Evolutionary conservation across 179 eudicot species (phyloP), one percentile per base, ranked within the genome.

Genomic region (Camellia oleifera): DNA sequence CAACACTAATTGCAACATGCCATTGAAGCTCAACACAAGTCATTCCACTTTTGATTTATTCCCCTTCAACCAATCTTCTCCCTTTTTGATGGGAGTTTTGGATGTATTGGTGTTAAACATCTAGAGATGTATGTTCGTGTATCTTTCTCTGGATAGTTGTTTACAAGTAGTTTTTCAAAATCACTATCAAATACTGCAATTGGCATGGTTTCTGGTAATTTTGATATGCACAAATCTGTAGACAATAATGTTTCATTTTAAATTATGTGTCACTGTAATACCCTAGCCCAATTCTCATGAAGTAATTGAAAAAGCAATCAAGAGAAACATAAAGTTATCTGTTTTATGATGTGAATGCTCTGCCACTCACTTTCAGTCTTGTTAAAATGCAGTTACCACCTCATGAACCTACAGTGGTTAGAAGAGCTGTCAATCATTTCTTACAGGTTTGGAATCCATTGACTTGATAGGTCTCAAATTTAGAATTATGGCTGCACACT

Each of bases 351-450:
- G 4, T 65, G 58, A 62, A 81, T 77, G 52, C 74, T 63, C 54
- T 71, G 5, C 69, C 23, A 69, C n/a, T 45, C 46, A 9, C 75
- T 81, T 72, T 60, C 42, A 61, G 26, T 66, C 5, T 44, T 82
- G 76, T 76, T 50, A 1, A 50, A 14, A 26, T 89, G 92, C 91
- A 96, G 99, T 87, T 96, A 80, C 90, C 92, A 75, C 98, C 98
- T 76, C 98, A 96, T 64, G 99, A 96, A 78, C 91, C 99, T 84
- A 85, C 86, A 4, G 92, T 89, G 66, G 97, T 96, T 68, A 90
- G 83, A 88, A 90, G 82, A 85, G 99, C 99, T 74, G 90, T 96
- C 72, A 96, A 96, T 85, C 99, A 96, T 86, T 94, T 90, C 82
- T 85, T 96, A 78, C 96, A 89, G 97, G 99, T 94, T 83, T 78